Base-by-base conservation (phyloP, 768 basidiomycete species). In the Boletus eberwhitei region DNA sequence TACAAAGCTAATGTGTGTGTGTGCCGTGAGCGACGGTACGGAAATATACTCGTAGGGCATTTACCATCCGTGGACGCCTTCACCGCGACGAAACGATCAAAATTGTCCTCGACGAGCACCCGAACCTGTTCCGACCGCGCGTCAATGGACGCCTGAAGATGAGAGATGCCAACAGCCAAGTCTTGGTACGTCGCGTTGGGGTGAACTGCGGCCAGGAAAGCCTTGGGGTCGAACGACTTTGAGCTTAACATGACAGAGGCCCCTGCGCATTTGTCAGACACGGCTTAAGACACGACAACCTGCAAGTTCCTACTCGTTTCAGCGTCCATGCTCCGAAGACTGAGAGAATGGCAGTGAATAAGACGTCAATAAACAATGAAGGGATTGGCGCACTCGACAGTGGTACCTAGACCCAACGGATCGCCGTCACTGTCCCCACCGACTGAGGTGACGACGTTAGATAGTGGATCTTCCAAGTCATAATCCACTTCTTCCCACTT, bases 181-280 rank as follows among this genome's bases (percentile, higher is more conserved):
- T 97, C 94, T 71, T 93, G 88, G 67, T 93, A 97, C 1, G 93
- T 92, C 4, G 96, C 96, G 62, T 96, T 89, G 4, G 97, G 97
- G 65, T 99, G 94, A 6, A 94, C 85, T 12, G 82, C 83, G 8
- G 93, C 91, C 14, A 99, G 78, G 71, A 97, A 99, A 2, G 84
- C 82, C 69, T 96, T 98, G 8, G 97, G 93, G 66, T 98, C 92
- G 75, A 99, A 99, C 2, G 91, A 85, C 68, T 98, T 99, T 34
- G 93, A 96, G 4, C 86, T 86, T 16, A 98, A 84, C 37, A 92
- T 77, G 53, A 94, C 86, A 11, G 90, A 77, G 7, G 91, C 83
- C 76, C 90, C 90, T 92, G 63, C 38, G 24, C 4, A 24, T 42
- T 41, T 1, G 48, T 63, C 48, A 59, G 54, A 58, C 40, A 48